phyloP scores from a whole-genome alignment of 805 yeast genomes.

The Martiniozyma abietophila region DNA sequence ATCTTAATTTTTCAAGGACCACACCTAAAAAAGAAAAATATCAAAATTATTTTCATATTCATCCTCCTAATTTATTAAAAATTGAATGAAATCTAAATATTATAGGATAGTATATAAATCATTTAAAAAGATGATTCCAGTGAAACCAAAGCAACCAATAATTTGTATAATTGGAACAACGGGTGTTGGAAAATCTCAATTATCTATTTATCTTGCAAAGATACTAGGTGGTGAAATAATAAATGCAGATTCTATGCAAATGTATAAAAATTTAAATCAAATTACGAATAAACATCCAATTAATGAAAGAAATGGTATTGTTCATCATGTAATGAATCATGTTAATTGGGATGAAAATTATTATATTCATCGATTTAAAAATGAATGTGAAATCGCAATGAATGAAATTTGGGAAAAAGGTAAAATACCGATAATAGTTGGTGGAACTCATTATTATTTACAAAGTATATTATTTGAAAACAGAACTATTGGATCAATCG shows the following conservation, averaged over 20 bases:
- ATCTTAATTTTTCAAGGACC: too few relatives aligned
- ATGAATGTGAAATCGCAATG: conserved; percentile 58
- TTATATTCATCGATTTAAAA: conserved; percentile 65
- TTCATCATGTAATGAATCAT: conserved; percentile 86
- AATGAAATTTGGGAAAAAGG: conserved; percentile 56
- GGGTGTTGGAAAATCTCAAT: conserved; percentile 92
- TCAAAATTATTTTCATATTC: conserved; percentile 8
- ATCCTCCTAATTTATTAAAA: too few relatives aligned
- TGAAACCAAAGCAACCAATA: conserved; percentile 13
- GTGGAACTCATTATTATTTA: conserved; percentile 92
- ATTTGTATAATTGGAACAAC: conserved; percentile 63
- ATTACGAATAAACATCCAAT: conserved; percentile 92
- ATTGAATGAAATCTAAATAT: too few relatives aligned
- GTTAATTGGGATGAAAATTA: conserved; percentile 75
- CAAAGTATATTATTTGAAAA: conserved; percentile 70
- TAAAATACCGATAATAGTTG: conserved; percentile 80
- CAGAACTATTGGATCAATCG: conserved; percentile 37
- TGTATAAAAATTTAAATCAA: conserved; percentile 61
- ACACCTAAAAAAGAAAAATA: conserved; percentile 41
- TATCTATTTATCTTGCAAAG: conserved; percentile 70
- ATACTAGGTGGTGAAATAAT: conserved; percentile 78
- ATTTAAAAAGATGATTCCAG: not conserved
- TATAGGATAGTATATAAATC: not conserved
- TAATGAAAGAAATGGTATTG: conserved; percentile 60
- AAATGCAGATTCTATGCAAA: conserved; percentile 97